phyloP scores from a whole-genome alignment of 2,329 filamentous ascomycete species.

The Stenocarpella maydis region DNA sequence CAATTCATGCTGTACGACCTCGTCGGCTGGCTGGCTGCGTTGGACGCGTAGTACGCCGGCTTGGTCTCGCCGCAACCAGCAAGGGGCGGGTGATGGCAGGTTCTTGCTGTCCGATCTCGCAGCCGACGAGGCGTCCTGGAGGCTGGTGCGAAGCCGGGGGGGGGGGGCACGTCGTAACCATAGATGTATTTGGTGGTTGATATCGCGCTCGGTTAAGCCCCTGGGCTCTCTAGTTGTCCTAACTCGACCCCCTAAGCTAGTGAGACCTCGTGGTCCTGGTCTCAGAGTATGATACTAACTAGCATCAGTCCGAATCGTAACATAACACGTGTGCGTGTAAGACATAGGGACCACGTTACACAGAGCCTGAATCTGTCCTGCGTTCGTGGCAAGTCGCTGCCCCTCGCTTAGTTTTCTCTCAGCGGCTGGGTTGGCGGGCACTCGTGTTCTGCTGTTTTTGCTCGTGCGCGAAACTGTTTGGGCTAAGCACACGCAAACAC shows the following conservation, averaged over 20 bases:
- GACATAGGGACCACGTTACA: slow-evolving; percentile 1
- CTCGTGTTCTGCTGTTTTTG: not conserved
- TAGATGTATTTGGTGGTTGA: not conserved
- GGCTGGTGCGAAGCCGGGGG: not conserved
- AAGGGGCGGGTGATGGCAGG: slow-evolving; percentile 13
- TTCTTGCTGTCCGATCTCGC: not conserved
- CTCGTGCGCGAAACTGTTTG: not conserved
- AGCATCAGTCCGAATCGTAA: not conserved
- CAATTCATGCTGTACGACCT: slow-evolving; percentile 12
- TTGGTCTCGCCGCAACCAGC: slow-evolving; percentile 14
- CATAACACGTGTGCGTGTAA: slow-evolving; percentile 10
- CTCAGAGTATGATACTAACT: not conserved
- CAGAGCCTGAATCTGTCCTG: slow-evolving; percentile 25
- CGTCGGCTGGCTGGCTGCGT: not conserved
- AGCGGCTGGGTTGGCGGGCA: not conserved
- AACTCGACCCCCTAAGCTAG: not conserved
- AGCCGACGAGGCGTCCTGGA: not conserved
- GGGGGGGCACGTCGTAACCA: not conserved
- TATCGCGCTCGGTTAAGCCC: not conserved
- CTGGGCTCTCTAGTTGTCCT: not conserved
- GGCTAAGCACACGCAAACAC: not conserved
- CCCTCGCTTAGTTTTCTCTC: slow-evolving; percentile 23
- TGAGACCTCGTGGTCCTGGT: not conserved
- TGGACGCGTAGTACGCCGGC: not conserved
- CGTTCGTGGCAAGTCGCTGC: not conserved